Evolutionary conservation across 2,329 filamentous ascomycete genomes (phyloP).

Genomic region (Alternaria triticina): DNA sequence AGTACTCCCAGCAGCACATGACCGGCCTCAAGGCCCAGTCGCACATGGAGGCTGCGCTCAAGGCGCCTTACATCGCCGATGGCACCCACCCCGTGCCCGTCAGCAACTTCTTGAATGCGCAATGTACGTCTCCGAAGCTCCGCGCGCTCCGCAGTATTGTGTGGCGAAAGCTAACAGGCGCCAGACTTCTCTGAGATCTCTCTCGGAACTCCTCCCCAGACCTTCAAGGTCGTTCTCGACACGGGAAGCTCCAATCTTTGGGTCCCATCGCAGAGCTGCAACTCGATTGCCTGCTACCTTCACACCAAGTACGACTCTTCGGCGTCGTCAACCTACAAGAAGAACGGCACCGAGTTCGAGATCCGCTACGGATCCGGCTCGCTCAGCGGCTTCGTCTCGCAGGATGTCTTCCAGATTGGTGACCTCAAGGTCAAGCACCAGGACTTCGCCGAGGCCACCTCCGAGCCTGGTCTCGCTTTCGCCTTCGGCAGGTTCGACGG

Average conservation of each 20-base stretch:
- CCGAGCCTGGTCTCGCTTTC: constrained; percentile 94
- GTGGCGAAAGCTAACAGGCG: constrained; percentile 23
- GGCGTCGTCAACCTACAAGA: constrained; percentile 86
- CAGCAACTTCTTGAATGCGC: constrained; percentile 97
- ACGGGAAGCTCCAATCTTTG: constrained; percentile 99
- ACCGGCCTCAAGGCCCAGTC: constrained; percentile 74
- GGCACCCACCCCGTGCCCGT: constrained; percentile 82
- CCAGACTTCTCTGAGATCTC: constrained; percentile 95
- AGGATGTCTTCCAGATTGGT: constrained; percentile 85
- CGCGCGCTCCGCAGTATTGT: not conserved
- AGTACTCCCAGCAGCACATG: constrained; percentile 72
- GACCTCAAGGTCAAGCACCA: constrained; percentile 88
- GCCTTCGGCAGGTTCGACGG: constrained; percentile 98
- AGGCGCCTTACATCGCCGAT: constrained; percentile 70
- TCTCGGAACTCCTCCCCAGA: constrained; percentile 89
- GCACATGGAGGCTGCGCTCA: constrained; percentile 80
- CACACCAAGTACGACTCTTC: constrained; percentile 96
- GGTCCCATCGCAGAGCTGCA: constrained; percentile 90
- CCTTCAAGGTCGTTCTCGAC: constrained; percentile 98
- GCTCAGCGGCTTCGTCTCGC: constrained; percentile 90
- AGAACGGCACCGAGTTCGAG: constrained; percentile 90
- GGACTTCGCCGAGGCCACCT: constrained; percentile 95
- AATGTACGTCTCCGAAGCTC: constrained; percentile 71
- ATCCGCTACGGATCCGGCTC: constrained; percentile 96
- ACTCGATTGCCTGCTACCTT: constrained; percentile 96